These are phyloP conservation scores for Umbilicus rupestris DNA, from an alignment of 164 flowering plant genomes.

Conservation along the genomic window DNA sequence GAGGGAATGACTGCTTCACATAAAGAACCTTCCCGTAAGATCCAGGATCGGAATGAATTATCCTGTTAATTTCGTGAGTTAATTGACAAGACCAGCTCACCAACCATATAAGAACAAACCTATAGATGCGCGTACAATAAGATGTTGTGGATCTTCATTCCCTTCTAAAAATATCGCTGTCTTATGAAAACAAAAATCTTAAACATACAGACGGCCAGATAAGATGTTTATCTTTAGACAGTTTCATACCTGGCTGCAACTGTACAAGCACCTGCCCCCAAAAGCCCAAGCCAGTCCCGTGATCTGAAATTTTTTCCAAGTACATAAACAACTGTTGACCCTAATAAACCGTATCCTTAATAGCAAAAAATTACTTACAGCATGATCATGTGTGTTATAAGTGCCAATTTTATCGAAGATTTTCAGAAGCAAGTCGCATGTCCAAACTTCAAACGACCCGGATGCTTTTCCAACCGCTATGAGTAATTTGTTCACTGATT, in stretches of 20 bases:
- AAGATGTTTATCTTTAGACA: not conserved
- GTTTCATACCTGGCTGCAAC: constrained; percentile 77
- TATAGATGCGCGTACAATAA: not conserved
- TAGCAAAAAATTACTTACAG: constrained; percentile 40
- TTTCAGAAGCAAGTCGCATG: constrained; percentile 25
- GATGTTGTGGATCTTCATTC: not conserved
- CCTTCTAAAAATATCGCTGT: not conserved
- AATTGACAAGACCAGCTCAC: not conserved
- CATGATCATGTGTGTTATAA: constrained; percentile 55
- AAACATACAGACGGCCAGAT: not conserved
- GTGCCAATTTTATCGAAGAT: constrained; percentile 36
- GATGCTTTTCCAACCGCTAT: constrained; percentile 89
- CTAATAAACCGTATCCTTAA: constrained; percentile 5
- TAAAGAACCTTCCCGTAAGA: constrained; percentile 32
- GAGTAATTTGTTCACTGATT: constrained; percentile 27
- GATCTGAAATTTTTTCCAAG: constrained; percentile 37
- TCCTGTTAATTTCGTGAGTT: constrained; percentile 34
- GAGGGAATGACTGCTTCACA: constrained; percentile 53
- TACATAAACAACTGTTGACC: constrained; percentile 12
- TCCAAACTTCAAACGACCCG: constrained; percentile 76
- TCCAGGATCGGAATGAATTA: constrained; percentile 64
- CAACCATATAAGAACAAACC: not conserved
- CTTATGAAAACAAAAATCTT: not conserved
- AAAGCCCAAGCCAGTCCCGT: constrained; percentile 90
- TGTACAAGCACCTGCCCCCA: constrained; percentile 69